Conservation (phyloP, 2,329 filamentous ascomycete genomes). For the Fusarium sp. region DNA sequence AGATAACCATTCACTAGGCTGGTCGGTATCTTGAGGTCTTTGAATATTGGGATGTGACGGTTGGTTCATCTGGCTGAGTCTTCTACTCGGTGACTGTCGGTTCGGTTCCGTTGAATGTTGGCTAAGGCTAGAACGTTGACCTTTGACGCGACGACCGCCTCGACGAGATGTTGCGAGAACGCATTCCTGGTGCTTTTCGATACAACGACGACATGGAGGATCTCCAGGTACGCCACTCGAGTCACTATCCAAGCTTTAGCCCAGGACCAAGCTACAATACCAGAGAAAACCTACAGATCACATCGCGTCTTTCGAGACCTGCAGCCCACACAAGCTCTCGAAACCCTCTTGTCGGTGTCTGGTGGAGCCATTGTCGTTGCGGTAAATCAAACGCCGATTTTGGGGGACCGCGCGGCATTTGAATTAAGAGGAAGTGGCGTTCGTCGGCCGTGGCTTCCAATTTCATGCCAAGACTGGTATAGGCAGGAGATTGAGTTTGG, state of each 20-base stretch:
- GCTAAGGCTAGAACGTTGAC: conserved; percentile 23
- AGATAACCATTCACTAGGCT: conserved; percentile 32
- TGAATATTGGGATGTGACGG: neutral
- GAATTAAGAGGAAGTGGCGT: neutral
- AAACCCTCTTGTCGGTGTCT: conserved; percentile 35
- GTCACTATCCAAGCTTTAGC: conserved; percentile 39
- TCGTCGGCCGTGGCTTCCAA: neutral
- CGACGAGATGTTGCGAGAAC: conserved; percentile 56
- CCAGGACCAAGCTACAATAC: too few relatives aligned
- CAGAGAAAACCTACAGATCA: conserved; percentile 18
- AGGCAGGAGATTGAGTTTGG: conserved; percentile 1
- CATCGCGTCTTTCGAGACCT: conserved; percentile 38
- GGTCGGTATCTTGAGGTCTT: conserved; percentile 6
- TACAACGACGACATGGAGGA: conserved; percentile 55
- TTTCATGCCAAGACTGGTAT: neutral
- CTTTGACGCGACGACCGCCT: conserved; percentile 53
- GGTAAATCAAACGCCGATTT: conserved; percentile 19
- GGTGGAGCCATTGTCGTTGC: conserved; percentile 9
- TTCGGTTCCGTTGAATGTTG: neutral
- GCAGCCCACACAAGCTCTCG: conserved; percentile 35
- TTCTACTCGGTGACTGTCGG: neutral
- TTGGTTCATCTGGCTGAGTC: conserved; percentile 2
- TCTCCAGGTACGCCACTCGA: conserved; percentile 51
- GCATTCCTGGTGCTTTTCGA: conserved; percentile 54
- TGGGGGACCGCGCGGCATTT: conserved; percentile 19